Evolutionary conservation across 352 stramenopile genomes (phyloP).

Genomic region (Pythium scleroteichum): DNA sequence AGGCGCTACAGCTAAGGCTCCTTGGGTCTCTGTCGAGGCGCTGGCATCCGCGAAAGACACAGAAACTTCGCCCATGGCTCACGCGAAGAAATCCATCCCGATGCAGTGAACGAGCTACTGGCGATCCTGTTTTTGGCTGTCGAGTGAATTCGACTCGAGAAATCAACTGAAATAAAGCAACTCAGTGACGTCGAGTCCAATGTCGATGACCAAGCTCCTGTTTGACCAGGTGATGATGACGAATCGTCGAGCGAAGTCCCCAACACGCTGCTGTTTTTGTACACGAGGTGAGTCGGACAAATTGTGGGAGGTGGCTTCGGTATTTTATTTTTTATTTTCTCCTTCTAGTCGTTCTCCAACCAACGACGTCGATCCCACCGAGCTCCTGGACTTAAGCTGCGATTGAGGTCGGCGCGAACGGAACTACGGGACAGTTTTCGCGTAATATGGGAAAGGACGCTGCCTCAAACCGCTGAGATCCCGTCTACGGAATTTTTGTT

Average conservation of each 20-base stretch:
- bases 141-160: not conserved
- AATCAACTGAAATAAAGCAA: slow-evolving; percentile 32
- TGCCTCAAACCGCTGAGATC: not conserved
- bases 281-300: slow-evolving; percentile 13
- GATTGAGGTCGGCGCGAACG: slow-evolving; percentile 11
- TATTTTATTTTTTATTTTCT: slow-evolving; percentile 31
- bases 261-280: slow-evolving; percentile 15
- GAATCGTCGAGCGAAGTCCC: slow-evolving; percentile 17
- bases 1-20: slow-evolving; percentile 56
- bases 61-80: slow-evolving; percentile 44
- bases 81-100: slow-evolving; percentile 8
- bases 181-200: slow-evolving; percentile 3
- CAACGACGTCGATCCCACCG: not conserved
- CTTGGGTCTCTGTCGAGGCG: slow-evolving; percentile 65
- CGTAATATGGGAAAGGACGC: slow-evolving; percentile 10
- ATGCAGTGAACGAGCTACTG: slow-evolving; percentile 3
- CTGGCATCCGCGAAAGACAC: slow-evolving; percentile 49
- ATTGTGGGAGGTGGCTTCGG: slow-evolving; percentile 17
- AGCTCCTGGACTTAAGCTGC: slow-evolving; percentile 11
- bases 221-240: slow-evolving; percentile 22
- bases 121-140: slow-evolving; percentile 7
- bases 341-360: slow-evolving; percentile 10
- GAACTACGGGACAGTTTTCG: slow-evolving; percentile 4
- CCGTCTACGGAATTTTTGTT: not conserved
- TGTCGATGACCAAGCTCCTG: slow-evolving; percentile 9